These are phyloP conservation scores for Lanmaoa pseudosensibilis DNA, from an alignment of 768 basidiomycete species.

Conservation along the genomic window DNA sequence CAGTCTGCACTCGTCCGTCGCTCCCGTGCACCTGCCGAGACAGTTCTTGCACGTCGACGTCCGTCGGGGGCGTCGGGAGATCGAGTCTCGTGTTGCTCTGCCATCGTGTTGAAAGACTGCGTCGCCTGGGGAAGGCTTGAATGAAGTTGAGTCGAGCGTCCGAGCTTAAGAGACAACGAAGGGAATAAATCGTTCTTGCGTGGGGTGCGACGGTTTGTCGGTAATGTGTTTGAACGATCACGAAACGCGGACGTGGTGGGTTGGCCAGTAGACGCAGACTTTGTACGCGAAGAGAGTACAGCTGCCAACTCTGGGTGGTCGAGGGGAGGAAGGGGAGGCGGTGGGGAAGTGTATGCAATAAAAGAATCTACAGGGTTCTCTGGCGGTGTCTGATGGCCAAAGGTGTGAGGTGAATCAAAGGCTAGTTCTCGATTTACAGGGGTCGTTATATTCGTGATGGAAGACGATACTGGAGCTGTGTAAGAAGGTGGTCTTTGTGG, in stretches of 20 bases:
- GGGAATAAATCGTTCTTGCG: slow-evolving; percentile 23
- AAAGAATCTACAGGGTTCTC: slow-evolving; percentile 20
- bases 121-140: slow-evolving; percentile 31
- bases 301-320: slow-evolving; percentile 39
- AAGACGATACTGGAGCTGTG: slow-evolving; percentile 16
- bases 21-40: slow-evolving; percentile 37
- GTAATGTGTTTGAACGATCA: slow-evolving; percentile 27
- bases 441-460: slow-evolving; percentile 26
- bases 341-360: slow-evolving; percentile 35
- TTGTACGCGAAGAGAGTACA: slow-evolving; percentile 21
- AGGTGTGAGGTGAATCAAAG: slow-evolving; percentile 42
- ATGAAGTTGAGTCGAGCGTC: slow-evolving; percentile 28
- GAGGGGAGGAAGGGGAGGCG: slow-evolving; percentile 57
- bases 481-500: slow-evolving; percentile 26
- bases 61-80: neutral
- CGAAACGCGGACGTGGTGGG: slow-evolving; percentile 9
- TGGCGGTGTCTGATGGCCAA: slow-evolving; percentile 40
- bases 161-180: slow-evolving; percentile 27
- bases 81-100: slow-evolving; percentile 7
- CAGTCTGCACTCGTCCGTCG: slow-evolving; percentile 60
- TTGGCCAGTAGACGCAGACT: slow-evolving; percentile 9
- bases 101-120: slow-evolving; percentile 9
- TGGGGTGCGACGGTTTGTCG: slow-evolving; percentile 11
- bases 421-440: slow-evolving; percentile 24
- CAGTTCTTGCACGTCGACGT: slow-evolving; percentile 26